Evolutionary conservation across 2,329 filamentous ascomycete species (phyloP), one percentile per base, ranked within the genome.

Genomic region (Pseudogymnoascus sp.): DNA sequence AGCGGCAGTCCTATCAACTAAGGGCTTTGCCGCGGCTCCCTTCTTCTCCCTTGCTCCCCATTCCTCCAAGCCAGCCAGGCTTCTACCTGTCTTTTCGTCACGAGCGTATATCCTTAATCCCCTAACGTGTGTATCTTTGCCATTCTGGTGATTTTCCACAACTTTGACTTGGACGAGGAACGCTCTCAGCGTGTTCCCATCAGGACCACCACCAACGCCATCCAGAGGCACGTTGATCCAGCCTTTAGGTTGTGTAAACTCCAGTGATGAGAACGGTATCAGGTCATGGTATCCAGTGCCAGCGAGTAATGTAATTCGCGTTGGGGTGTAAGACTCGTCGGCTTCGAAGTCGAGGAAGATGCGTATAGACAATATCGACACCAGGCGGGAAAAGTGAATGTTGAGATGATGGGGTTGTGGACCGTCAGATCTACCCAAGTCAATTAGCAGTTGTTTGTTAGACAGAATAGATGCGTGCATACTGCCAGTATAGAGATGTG

Each of bases 101-200:
- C 63, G 65, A 14, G 83, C 83, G 67, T 85, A 99, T 8, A 97
- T 88, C 77, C 96, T 96, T 74, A 99, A 83, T 1, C 92, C 93
- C 14, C 95, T 84, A 23, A 99, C 83, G 79, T 99, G 95, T n/a
- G 95, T 99, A 74, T 99, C 95, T 75, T 99, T 99, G 67, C 95
- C 95, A 74, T 99, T 99, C 77, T 99, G 95, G 74, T 99, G 95
- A 72, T 99, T 99, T 77, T 97, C 95, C 60, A 93, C 83, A 59
- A 99, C 88, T 68, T 90, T 87, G 71, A 97, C 87, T 75, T 97
- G 93, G 28, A 99, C 82, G 31, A 97, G 85, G 77, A 93, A 96
- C 14, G 90, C 92, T 64, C 93, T 86, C 16, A 97, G 83, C 1
- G 93, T 89, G 69, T 87, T 89, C 41, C 83, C 88, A 70, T 86